phyloP scores from a whole-genome alignment of 2,329 filamentous ascomycete species.

The Grosmannia huntii region DNA sequence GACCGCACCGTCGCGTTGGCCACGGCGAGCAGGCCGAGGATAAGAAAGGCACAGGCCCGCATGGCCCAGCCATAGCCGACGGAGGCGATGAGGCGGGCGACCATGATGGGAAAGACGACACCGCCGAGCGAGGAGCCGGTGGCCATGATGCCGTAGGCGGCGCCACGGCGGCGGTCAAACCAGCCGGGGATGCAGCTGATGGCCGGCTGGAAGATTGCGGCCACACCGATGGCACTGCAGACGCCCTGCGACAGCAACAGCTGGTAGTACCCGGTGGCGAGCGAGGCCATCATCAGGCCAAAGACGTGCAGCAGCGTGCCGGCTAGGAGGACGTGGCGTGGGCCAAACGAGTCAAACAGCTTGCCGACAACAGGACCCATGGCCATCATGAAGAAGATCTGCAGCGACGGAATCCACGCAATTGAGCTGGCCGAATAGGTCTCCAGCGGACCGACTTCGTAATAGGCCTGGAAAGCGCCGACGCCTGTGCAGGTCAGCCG shows the following conservation, averaged over 20 bases:
- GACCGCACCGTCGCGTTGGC: slow-evolving; percentile 15
- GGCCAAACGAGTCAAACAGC: slow-evolving; percentile 47
- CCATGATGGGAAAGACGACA: slow-evolving; percentile 19
- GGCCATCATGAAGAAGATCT: slow-evolving; percentile 31
- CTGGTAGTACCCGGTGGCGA: slow-evolving; percentile 22
- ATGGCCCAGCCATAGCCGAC: slow-evolving; percentile 19
- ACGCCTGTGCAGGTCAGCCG: slow-evolving; percentile 17
- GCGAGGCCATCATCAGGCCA: slow-evolving; percentile 43
- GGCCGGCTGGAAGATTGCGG: slow-evolving; percentile 14
- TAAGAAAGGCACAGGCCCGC: slow-evolving; percentile 16
- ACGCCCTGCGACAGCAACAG: slow-evolving; percentile 17
- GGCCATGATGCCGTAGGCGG: slow-evolving; percentile 15
- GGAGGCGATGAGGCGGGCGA: slow-evolving; percentile 13
- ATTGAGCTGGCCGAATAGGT: slow-evolving; percentile 39
- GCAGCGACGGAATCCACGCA: slow-evolving; percentile 48
- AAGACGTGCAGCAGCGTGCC: slow-evolving; percentile 41
- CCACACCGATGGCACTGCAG: slow-evolving; percentile 12
- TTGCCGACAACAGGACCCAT: slow-evolving; percentile 44
- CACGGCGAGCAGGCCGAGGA: slow-evolving; percentile 15
- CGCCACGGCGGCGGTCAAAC: slow-evolving; percentile 14
- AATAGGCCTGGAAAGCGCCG: slow-evolving; percentile 47
- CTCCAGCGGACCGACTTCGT: slow-evolving; percentile 33
- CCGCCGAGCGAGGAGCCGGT: slow-evolving; percentile 17
- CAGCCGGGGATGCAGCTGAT: slow-evolving; percentile 12
- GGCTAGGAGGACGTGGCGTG: slow-evolving; percentile 32